Evolutionary conservation across 2,329 filamentous ascomycete genomes (phyloP).

Genomic region (Stagonosporopsis chrysanthemi): DNA sequence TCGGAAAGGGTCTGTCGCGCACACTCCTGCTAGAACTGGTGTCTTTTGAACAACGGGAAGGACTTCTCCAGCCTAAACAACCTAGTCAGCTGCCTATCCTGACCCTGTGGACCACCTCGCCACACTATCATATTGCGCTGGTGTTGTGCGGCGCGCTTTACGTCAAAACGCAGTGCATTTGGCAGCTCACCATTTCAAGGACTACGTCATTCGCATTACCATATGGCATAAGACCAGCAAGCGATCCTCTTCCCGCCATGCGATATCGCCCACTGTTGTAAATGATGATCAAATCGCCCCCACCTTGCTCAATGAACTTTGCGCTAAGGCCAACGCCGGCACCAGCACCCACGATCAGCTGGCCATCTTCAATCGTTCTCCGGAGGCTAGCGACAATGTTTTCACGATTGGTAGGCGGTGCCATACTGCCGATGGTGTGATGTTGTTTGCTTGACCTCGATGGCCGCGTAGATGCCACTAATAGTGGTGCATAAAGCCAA

Average conservation of each 20-base stretch:
- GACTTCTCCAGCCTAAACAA: slow-evolving; percentile 65
- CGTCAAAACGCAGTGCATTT: not conserved
- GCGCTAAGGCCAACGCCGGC: slow-evolving; percentile 74
- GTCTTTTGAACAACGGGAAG: slow-evolving; percentile 69
- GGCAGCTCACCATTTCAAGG: slow-evolving; percentile 65
- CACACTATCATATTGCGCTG: too few relatives aligned
- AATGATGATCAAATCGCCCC: slow-evolving; percentile 73
- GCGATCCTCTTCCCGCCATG: slow-evolving; percentile 74
- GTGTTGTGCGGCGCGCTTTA: not conserved
- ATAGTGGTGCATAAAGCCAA: not conserved
- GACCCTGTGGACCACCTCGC: not conserved
- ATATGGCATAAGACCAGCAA: slow-evolving; percentile 75
- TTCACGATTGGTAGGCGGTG: slow-evolving; percentile 63
- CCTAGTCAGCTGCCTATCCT: not conserved
- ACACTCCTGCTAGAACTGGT: slow-evolving; percentile 74
- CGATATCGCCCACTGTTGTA: slow-evolving; percentile 77
- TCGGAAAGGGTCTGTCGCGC: slow-evolving; percentile 73
- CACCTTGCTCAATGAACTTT: slow-evolving; percentile 73
- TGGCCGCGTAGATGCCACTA: not conserved
- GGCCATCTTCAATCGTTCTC: slow-evolving; percentile 61
- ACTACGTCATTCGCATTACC: slow-evolving; percentile 75
- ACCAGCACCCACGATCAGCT: slow-evolving; percentile 72
- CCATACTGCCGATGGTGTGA: slow-evolving; percentile 52
- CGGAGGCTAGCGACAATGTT: slow-evolving; percentile 64
- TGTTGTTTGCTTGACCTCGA: not conserved